A percentile compares a stretch with the other conserved stretches of the same genome.
phyloP scores from a whole-genome alignment of 495 filamentous ascomycete genomes.

The Jackrogersella multiformis region DNA sequence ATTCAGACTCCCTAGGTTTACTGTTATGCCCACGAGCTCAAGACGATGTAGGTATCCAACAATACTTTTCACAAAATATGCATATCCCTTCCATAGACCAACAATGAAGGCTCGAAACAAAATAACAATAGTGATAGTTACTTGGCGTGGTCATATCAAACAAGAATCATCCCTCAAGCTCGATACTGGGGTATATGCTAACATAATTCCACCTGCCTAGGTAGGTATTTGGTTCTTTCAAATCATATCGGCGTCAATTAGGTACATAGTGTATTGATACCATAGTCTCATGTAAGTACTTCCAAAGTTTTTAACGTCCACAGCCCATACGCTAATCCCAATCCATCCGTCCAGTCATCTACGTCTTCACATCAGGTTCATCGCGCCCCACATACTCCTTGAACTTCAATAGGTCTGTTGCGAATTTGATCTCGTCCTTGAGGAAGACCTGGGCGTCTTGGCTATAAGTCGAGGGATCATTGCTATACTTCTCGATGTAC shows the following conservation, averaged over 20 bases:
- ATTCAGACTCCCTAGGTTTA: too few relatives aligned
- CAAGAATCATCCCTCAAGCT: background rate
- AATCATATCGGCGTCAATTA: background rate
- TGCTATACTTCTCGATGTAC: constrained; percentile 91
- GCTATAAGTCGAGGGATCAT: constrained; percentile 75
- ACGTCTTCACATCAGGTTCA: constrained; percentile 95
- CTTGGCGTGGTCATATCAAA: background rate
- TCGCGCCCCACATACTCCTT: constrained; percentile 89
- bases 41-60: too few relatives aligned
- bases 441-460: constrained; percentile 93
- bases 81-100: too few relatives aligned
- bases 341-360: constrained; percentile 36
- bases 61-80: too few relatives aligned
- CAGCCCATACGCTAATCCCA: background rate
- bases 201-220: too few relatives aligned
- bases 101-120: background rate
- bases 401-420: constrained; percentile 84
- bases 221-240: background rate
- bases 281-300: background rate
- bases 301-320: constrained; percentile 3
- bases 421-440: constrained; percentile 83
- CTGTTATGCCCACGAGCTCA: too few relatives aligned
- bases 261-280: background rate
- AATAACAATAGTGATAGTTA: background rate
- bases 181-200: background rate